Conservation (phyloP, 2,329 filamentous ascomycete species). For the Chalaropsis thielavioides region DNA sequence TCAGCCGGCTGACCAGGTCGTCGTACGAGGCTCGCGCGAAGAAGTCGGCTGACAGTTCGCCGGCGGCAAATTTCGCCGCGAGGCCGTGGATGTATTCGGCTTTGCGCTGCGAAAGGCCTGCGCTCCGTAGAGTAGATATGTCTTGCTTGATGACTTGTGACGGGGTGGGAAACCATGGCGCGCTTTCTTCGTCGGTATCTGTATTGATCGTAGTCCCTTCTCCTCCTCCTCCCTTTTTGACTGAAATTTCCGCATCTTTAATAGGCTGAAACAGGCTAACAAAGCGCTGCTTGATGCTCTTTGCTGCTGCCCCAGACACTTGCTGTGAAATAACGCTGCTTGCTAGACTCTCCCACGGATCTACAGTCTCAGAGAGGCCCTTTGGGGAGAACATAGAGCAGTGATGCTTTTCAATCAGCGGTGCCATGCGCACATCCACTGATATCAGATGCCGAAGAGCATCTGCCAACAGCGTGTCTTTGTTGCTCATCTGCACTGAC, state of each 20-base stretch:
- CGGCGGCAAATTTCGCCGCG: slow-evolving; percentile 61
- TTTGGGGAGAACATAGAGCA: slow-evolving; percentile 70
- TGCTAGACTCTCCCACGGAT: slow-evolving; percentile 72
- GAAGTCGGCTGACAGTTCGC: slow-evolving; percentile 62
- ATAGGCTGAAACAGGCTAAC: slow-evolving; percentile 48
- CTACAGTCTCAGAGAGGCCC: slow-evolving; percentile 68
- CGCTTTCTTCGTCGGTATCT: background rate
- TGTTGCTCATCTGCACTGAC: slow-evolving; percentile 39
- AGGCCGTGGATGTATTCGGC: slow-evolving; percentile 87
- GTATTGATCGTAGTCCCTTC: background rate
- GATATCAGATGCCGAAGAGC: slow-evolving; percentile 61
- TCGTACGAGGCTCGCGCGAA: slow-evolving; percentile 66
- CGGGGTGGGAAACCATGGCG: slow-evolving; percentile 54
- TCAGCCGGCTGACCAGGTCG: slow-evolving; percentile 66
- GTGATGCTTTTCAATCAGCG: slow-evolving; percentile 56
- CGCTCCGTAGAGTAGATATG: slow-evolving; percentile 58
- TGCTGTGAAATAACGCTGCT: slow-evolving; percentile 93
- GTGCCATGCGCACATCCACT: slow-evolving; percentile 56
- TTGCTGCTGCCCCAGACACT: slow-evolving; percentile 83
- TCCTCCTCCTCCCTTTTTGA: slow-evolving; percentile 18
- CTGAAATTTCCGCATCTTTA: slow-evolving; percentile 23
- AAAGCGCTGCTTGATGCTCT: slow-evolving; percentile 77
- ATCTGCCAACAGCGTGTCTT: slow-evolving; percentile 52
- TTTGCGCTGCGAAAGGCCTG: slow-evolving; percentile 84
- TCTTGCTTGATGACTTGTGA: slow-evolving; percentile 50